phyloP scores from a whole-genome alignment of 257 asterid genomes.

The Solanum pinnatisectum region DNA sequence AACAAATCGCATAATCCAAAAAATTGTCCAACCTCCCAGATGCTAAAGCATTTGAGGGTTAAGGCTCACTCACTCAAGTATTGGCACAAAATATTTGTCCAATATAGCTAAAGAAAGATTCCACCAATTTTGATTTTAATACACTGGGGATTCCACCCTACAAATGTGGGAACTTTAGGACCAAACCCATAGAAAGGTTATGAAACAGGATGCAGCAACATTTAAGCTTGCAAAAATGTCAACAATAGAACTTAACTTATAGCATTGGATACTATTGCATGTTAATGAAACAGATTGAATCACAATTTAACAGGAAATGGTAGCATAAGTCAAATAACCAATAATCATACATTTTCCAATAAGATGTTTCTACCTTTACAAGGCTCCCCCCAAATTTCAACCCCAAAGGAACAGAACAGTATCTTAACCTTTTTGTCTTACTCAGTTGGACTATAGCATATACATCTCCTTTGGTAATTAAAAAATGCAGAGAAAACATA shows the following conservation, averaged over 20 bases:
- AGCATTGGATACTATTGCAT: not conserved
- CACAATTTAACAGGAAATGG: not conserved
- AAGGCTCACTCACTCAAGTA: not conserved
- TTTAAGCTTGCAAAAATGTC: not conserved
- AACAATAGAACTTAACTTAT: not conserved
- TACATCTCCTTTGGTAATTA: constrained; percentile 6
- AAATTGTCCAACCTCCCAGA: constrained; percentile 33
- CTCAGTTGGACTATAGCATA: not conserved
- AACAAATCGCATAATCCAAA: constrained; percentile 39
- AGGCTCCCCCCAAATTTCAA: not conserved
- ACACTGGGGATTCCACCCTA: not conserved
- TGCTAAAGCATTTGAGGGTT: constrained; percentile 15
- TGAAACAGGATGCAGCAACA: not conserved
- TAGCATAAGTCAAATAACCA: not conserved
- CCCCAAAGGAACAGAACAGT: not conserved
- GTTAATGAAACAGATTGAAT: not conserved
- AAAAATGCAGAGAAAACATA: not conserved
- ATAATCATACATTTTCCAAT: not conserved
- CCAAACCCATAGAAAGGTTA: not conserved
- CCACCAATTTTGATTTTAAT: not conserved
- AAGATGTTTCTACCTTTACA: not conserved
- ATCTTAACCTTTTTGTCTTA: not conserved
- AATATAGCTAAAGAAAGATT: not conserved
- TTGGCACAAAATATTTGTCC: not conserved
- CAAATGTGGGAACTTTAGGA: not conserved